Base-by-base conservation (phyloP, 495 filamentous ascomycete species). In the Neurospora tetrasperma region DNA sequence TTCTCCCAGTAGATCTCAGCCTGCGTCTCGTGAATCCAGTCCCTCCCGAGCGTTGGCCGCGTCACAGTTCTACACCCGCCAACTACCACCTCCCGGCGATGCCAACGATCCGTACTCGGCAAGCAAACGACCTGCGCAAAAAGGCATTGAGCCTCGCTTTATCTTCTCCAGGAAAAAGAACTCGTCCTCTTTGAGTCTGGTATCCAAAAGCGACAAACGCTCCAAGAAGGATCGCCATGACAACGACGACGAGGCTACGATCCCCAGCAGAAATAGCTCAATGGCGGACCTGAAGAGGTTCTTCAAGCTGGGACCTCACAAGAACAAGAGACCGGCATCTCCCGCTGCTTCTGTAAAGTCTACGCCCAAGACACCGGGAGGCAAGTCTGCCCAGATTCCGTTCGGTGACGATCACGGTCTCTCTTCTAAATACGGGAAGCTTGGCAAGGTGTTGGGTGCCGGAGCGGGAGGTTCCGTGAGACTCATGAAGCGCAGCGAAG, bases 241-340 rank as follows among this genome's bases (percentile, higher is more conserved):
- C 72, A 84, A 92, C 72, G 83, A 89, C 78, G 78, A 80, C 20
- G 79, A 78, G 5, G 71, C 75, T 14, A 76, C 70, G 39, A 42
- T 76, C 35, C 85, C 86, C 70, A 88, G 84, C 73, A 84, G 86
- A 71, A 93, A 94, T 72, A 90, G 92, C 38, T 97, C 96, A 8
- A 98, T 98, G 93, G 90, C 90, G 9, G 94, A 98, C 72, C 80
- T 99, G 73, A 98, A 97, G 81, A 86, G 96, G 18, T 99, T 99
- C 79, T 96, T 99, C 85, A 90, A 89, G 74, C 79, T 90, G 73
- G 87, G 89, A 38, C 85, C 86, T 54, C 86, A 84, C 75, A 86
- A 88, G 81, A 92, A 90, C 77, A 82, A 84, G 71, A 87, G 90
- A 44, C 78, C 85, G 18, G 86, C 88, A 62, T 93, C 90, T 42